phyloP scores from a whole-genome alignment of 1,284 basidiomycete species.

The Vanrija sp. region DNA sequence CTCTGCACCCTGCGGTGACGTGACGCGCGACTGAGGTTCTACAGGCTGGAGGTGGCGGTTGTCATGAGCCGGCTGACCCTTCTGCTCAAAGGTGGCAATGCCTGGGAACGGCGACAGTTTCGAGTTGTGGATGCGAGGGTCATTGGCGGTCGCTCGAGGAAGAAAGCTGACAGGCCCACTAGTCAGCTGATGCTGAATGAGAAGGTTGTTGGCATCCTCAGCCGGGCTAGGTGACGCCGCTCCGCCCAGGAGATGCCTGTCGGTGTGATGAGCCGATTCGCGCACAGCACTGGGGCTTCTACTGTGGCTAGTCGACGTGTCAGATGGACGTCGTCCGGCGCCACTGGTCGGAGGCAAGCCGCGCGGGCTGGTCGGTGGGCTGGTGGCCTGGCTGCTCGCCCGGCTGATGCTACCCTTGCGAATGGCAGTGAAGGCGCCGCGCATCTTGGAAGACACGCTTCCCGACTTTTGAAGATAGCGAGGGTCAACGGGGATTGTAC shows the following conservation, averaged over 20 bases:
- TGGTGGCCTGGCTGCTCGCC: neutral
- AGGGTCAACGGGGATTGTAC: conserved; percentile 27
- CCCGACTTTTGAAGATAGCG: conserved; percentile 34
- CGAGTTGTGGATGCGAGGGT: conserved; percentile 57
- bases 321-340: too few relatives aligned
- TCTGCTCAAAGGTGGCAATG: conserved; percentile 62
- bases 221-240: conserved; percentile 8
- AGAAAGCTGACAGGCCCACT: conserved; percentile 55
- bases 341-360: neutral
- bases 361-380: conserved; percentile 25
- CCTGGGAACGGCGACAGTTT: conserved; percentile 88
- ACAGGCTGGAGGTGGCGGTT: neutral
- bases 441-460: conserved; percentile 38
- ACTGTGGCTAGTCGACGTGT: too few relatives aligned
- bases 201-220: conserved; percentile 21
- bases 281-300: too few relatives aligned
- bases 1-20: neutral
- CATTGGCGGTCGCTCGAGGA: conserved; percentile 55
- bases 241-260: neutral
- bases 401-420: conserved; percentile 22
- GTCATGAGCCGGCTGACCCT: neutral
- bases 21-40: too few relatives aligned
- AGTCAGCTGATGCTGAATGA: conserved; percentile 39
- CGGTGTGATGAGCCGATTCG: too few relatives aligned
- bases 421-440: conserved; percentile 30